Base-by-base conservation (phyloP, 2,329 filamentous ascomycete species). In the Ceratocystis eucalypticola region DNA sequence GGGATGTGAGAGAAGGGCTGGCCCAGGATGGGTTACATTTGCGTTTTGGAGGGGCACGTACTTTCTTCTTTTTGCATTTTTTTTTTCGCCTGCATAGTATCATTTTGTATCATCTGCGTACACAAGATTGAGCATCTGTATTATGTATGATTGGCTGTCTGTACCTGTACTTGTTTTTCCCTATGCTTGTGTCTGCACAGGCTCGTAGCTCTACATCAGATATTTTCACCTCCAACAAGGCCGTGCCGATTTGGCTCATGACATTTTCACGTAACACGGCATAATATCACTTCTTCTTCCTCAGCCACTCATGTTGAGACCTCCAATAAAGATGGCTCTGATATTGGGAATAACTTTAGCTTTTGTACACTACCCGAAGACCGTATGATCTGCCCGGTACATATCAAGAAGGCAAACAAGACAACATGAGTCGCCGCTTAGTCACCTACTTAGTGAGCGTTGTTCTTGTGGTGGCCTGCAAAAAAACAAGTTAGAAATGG, bases 401-500 rank as follows among this genome's bases (percentile, higher is more conserved):
- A 66, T 20, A 66, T 44, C 25, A 64, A 44, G 25, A 59, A 33
- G 46, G 55, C 48, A 64, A 17, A 15, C 28, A 41, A 41, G 37
- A 41, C 37, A 41, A 1, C 37, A 15, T 15, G 12, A 41, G 37
- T 41, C 37, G 37, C 37, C 37, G 37, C 37, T 41, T 41, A 41
- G 37, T 15, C 6, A 20, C 41, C 66, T 66, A 63, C 75, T 81
- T 95, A 99, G 84, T 99, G 94, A 74, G 91, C 89, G 79, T 99
- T 95, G 88, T 99, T 97, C 89, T 99, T 99, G 89, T 97, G 93
- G 86, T 99, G 93, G 74, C 94, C 94, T 99, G 33, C 33, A 3
- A 45, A 46, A 46, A 70, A 75, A 70, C 73, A 69, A 66, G 64
- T 70, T 67, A 70, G 67, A 41, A 41, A 41, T 41, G 37, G 37